Evolutionary conservation across 495 filamentous ascomycete genomes (phyloP).

Genomic region (Acidiella bohemica): DNA sequence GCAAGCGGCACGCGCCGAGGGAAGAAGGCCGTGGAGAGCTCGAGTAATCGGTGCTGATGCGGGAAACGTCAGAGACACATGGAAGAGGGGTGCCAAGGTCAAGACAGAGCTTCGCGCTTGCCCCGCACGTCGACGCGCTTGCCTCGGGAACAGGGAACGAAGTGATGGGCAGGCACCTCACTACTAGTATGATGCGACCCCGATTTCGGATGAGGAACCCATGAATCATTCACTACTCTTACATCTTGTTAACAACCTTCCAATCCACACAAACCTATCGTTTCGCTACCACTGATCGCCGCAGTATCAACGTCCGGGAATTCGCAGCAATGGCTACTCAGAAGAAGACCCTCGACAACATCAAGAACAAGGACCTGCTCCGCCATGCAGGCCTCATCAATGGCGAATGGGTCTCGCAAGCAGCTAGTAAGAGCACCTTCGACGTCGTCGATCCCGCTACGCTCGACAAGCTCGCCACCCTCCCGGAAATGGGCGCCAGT

Average conservation of each 20-base stretch:
- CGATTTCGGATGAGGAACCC: no score
- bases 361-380: conserved; percentile 13
- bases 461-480: conserved; percentile 12
- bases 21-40: neutral
- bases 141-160: neutral
- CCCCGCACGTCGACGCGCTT: neutral
- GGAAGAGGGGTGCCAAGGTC: neutral
- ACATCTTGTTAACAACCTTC: no score
- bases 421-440: conserved; percentile 7
- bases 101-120: no score
- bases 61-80: neutral
- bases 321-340: conserved; percentile 12
- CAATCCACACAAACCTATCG: no score
- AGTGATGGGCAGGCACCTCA: no score
- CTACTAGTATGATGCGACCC: no score
- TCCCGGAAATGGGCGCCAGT: conserved; percentile 9
- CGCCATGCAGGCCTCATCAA: conserved; percentile 13
- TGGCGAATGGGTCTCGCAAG: conserved; percentile 10
- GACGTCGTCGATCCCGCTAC: conserved; percentile 17
- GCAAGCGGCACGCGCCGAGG: no score
- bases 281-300: no score
- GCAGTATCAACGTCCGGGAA: no score
- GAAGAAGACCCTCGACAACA: conserved; percentile 8
- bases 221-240: no score
- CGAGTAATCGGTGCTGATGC: neutral